Evolutionary conservation across 768 basidiomycete species (phyloP), one percentile per base, ranked within the genome.

Genomic region (Lentinula sp.): DNA sequence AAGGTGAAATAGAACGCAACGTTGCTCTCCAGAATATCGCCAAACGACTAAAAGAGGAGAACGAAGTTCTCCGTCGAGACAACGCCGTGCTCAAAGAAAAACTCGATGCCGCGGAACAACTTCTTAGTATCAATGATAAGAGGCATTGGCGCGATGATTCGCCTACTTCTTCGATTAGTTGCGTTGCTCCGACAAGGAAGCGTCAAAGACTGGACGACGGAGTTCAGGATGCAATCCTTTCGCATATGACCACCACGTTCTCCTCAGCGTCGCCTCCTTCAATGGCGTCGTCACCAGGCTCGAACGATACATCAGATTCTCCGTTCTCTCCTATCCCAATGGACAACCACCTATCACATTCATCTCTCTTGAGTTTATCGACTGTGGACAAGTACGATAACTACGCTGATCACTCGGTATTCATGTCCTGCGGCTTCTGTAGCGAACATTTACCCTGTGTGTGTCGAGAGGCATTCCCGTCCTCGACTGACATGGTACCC

Each of bases 1-100:
- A 91, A 69, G 93, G 93, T n/a, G 92, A 94, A 70, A 85, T 93
- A 31, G 89, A 94, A 70, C 85, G 91, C 60, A 93, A 89, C 68
- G 84, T 94, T 54, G 89, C 90, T 50, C 76, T 95, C 21, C 93
- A 94, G 72, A 85, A 80, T 57, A 83, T 91, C 58, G 91, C 90
- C 13, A 93, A 92, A 73, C 84, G 85, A 35, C 80, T 91, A 61
- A 94, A 93, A 73, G 91, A 92, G 65, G 93, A 95, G 70, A 95
- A 95, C 65, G 89, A 92, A 57, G 74, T 75, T 15, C 79, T 94
- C 16, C 83, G 84, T 55, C 75, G 77, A 62, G 90, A 93, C 73
- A 93, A 93, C 66, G 64, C 70, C 31, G 66, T 74, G 8, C 80
- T 93, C 34, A 84, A 80, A 69, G 80, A 82, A 39, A 82, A 71